These are phyloP conservation scores for Claviceps purpurea DNA, from an alignment of 2,329 filamentous ascomycete genomes.

Conservation along the genomic window DNA sequence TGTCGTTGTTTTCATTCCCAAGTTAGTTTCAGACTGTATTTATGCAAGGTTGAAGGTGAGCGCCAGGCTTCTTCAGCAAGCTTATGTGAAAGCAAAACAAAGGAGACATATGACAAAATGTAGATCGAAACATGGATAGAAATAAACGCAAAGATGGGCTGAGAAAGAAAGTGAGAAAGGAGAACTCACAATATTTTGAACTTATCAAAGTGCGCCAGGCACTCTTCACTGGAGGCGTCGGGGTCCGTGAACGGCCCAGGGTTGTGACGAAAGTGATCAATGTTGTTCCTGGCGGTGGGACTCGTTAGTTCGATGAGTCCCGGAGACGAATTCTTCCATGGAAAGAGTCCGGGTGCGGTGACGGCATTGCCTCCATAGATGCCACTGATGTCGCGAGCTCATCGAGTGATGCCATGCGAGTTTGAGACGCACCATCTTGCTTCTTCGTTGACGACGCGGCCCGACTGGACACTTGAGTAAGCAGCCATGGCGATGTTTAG, in stretches of 20 bases:
- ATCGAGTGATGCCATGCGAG: neutral
- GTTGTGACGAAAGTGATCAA: slow-evolving; percentile 66
- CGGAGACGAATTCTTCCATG: neutral
- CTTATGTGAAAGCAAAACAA: neutral
- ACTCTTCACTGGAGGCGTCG: slow-evolving; percentile 37
- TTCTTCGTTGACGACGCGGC: slow-evolving; percentile 12
- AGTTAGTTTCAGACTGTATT: neutral
- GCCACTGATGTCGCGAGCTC: neutral
- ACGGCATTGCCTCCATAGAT: neutral
- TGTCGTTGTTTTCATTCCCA: slow-evolving; percentile 13
- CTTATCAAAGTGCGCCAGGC: slow-evolving; percentile 44
- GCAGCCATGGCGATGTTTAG: slow-evolving; percentile 13
- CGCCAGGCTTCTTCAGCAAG: neutral
- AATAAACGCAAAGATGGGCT: too few relatives aligned
- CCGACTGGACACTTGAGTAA: slow-evolving; percentile 8
- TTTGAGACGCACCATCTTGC: slow-evolving; percentile 20
- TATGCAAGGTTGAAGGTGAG: too few relatives aligned
- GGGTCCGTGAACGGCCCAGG: slow-evolving; percentile 71
- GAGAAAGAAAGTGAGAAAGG: neutral
- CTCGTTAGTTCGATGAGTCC: neutral
- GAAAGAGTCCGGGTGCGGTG: neutral
- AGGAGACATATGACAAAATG: neutral
- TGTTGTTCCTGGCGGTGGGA: slow-evolving; percentile 51
- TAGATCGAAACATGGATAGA: too few relatives aligned
- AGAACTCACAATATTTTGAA: slow-evolving; percentile 60